A percentile compares a stretch with the other conserved stretches of the same genome.
phyloP scores from a whole-genome alignment of 208 protist species.

The Histomonas meleagridis region DNA sequence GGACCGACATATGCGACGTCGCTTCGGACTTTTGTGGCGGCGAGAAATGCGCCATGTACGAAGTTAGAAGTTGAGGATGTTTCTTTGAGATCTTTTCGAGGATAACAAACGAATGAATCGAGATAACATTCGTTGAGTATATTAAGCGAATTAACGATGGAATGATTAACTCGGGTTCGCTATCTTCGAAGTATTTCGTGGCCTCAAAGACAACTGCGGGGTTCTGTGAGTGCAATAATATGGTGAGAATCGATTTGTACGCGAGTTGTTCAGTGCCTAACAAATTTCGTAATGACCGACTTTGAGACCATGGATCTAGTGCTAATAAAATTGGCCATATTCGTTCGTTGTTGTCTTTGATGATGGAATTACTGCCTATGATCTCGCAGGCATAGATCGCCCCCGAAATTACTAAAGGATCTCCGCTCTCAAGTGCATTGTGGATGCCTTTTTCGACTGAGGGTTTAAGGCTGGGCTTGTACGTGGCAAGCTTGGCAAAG shows the following conservation, averaged over 20 bases:
- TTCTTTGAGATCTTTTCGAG: background rate
- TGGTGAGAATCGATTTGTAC: background rate
- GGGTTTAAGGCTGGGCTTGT: background rate
- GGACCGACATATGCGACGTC: background rate
- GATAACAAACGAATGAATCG: background rate
- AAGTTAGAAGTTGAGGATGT: background rate
- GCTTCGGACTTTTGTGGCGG: background rate
- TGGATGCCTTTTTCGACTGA: background rate
- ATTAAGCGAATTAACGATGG: background rate
- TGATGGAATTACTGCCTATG: background rate
- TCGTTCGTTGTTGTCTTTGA: background rate
- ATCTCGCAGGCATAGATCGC: background rate
- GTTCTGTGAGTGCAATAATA: background rate
- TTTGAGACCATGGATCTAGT: slow-evolving; percentile 7
- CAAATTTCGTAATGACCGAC: background rate
- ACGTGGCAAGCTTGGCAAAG: background rate
- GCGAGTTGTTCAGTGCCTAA: background rate
- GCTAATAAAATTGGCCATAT: slow-evolving; percentile 1
- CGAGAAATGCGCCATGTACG: background rate
- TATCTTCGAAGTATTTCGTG: background rate
- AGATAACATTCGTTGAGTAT: background rate
- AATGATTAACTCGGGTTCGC: background rate
- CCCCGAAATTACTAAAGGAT: background rate
- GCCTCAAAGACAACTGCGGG: slow-evolving; percentile 24
- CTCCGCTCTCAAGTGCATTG: background rate